Base-by-base conservation (phyloP, 768 basidiomycete species). In the Agaricus blazei region DNA sequence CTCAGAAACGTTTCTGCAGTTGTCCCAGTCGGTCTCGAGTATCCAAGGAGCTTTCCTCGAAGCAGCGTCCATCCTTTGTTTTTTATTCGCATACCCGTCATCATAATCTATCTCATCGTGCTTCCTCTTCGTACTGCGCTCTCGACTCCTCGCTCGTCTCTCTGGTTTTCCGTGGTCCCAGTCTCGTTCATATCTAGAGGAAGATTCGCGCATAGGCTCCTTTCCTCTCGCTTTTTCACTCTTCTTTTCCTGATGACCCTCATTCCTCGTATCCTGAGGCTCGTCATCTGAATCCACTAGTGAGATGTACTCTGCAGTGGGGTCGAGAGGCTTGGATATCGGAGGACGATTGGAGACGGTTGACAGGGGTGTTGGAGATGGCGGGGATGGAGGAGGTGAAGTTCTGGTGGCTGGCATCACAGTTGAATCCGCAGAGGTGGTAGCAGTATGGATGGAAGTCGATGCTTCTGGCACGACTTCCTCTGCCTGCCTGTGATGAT, bases 1-100 rank as follows among this genome's bases (percentile, higher is more conserved):
- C 66, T 95, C 90, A 12, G 90, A 85, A 51, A 92, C 87, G 65
- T 90, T 91, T 49, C 71, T 74, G 67, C 90, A 90, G 5, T 69
- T 65, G 11, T 87, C 79, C 85, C 89, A 89, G 60, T 92, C 81
- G 8, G 93, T 75, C 7, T 78, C 68, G 12, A 71, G 68, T 9
- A 84, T 72, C 95, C 94, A 97, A 14, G 90, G 87, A 31, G 76
- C 77, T 62, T 77, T 81, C 52, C 81, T 80, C 24, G 76, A 75
- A 15, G 79, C 70, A 8, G 79, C 79, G 46, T 81, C 72, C 48
- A 74, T 63, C 31, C 78, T 71, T 62, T 81, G 79, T 62, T 78
- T 80, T 67, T 80, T 78, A 70, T 71, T 81, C 60, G 70, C 72
- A 59, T 77, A 78, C 19, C 72, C 78, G 58, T 83, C 83, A 54